Evolutionary conservation across 78 protist genomes (phyloP).

Genomic region (Dictyostelium purpureum): DNA sequence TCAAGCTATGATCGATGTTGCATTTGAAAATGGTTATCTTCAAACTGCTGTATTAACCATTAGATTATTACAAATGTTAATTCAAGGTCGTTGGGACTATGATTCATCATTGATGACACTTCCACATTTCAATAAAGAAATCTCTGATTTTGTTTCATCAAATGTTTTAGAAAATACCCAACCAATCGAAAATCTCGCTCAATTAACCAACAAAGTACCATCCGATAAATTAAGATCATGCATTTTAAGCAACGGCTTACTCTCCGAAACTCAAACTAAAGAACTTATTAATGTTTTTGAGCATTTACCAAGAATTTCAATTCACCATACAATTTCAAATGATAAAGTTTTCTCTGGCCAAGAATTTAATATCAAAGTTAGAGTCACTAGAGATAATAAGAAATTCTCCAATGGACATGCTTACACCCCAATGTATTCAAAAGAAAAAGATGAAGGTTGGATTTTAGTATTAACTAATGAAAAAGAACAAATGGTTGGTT

Average conservation of each 20-base stretch:
- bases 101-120: conserved; percentile 1
- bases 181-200: conserved; percentile 9
- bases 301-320: conserved; percentile 56
- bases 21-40: conserved; percentile 89
- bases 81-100: conserved; percentile 87
- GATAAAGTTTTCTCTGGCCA: background rate
- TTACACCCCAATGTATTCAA: conserved; percentile 68
- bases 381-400: conserved; percentile 28
- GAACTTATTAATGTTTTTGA: conserved; percentile 8
- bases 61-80: conserved; percentile 86
- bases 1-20: conserved; percentile 94
- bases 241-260: background rate
- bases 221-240: background rate
- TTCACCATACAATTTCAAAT: background rate
- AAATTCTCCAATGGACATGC: conserved; percentile 26
- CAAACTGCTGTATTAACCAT: conserved; percentile 70
- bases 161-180: background rate
- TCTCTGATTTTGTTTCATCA: conserved; percentile 4
- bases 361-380: conserved; percentile 32
- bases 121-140: conserved; percentile 22
- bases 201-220: background rate
- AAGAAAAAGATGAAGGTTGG: conserved; percentile 81
- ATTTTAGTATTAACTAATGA: conserved; percentile 35
- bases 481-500: conserved; percentile 40
- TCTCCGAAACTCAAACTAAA: background rate